Evolutionary conservation across 2,329 filamentous ascomycete species (phyloP).

Genomic region (Rhinocladiella mackenziei): DNA sequence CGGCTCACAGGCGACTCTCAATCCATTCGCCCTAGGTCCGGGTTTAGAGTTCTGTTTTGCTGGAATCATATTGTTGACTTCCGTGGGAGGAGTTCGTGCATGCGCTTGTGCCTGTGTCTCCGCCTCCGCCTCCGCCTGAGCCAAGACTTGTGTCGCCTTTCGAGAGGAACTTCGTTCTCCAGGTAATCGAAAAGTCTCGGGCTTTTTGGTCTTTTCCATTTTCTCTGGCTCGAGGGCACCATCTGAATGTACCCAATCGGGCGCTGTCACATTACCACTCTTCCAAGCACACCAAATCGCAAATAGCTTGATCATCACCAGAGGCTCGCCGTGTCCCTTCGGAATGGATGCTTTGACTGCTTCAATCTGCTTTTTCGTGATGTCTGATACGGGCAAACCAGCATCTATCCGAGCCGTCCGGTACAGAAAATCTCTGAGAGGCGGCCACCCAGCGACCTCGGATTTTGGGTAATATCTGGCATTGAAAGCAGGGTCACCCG

Average conservation of each 20-base stretch:
- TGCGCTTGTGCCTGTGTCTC: too few species aligned
- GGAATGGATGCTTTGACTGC: conserved; percentile 61
- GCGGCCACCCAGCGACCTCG: conserved; percentile 58
- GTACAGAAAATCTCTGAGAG: conserved; percentile 59
- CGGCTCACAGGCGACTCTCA: conserved; percentile 54
- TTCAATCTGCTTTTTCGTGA: conserved; percentile 56
- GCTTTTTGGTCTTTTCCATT: conserved; percentile 25
- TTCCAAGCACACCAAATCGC: conserved; percentile 67
- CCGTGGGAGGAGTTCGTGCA: conserved; percentile 1
- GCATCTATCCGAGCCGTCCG: conserved; percentile 60
- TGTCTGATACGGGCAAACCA: conserved; percentile 56
- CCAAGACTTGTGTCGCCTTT: conserved; percentile 29
- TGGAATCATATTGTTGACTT: conserved; percentile 1
- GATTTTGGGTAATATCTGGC: conserved; percentile 60
- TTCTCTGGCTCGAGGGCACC: conserved; percentile 40
- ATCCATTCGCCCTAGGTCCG: conserved; percentile 40
- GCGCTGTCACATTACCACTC: conserved; percentile 59
- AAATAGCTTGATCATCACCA: conserved; percentile 57
- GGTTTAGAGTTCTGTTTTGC: conserved; percentile 46
- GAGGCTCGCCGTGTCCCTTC: conserved; percentile 57
- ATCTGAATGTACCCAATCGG: conserved; percentile 59
- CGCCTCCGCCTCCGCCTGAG: conserved; percentile 12
- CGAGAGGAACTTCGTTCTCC: conserved; percentile 44
- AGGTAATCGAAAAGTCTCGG: conserved; percentile 24
- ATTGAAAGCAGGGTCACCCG: conserved; percentile 54